These are phyloP conservation scores for Auricularia heimuer DNA, from an alignment of 768 basidiomycete genomes.

Conservation along the genomic window DNA sequence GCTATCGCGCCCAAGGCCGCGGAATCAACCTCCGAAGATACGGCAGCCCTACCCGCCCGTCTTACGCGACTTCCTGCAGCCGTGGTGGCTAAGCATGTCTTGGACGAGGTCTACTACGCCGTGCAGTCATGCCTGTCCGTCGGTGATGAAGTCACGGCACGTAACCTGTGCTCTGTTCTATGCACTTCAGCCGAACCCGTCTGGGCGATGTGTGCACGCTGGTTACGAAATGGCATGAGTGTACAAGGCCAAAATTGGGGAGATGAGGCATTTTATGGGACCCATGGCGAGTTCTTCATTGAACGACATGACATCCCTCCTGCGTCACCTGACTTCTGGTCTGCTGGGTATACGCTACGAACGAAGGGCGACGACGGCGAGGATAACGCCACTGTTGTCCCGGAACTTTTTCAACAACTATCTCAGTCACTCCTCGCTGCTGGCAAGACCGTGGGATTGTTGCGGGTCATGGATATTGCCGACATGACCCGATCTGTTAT, in stretches of 20 bases:
- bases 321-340: constrained; percentile 71
- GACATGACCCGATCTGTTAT: neutral
- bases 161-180: constrained; percentile 55
- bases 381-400: constrained; percentile 29
- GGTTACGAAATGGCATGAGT: constrained; percentile 69
- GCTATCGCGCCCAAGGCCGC: neutral
- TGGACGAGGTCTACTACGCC: constrained; percentile 51
- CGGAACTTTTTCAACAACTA: constrained; percentile 52
- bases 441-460: constrained; percentile 69
- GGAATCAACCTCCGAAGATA: constrained; percentile 4
- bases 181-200: constrained; percentile 53
- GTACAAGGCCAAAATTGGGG: constrained; percentile 12
- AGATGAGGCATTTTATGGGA: neutral
- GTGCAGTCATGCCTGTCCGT: constrained; percentile 51
- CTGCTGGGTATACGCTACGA: constrained; percentile 55
- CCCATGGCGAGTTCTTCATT: constrained; percentile 72
- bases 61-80: constrained; percentile 38
- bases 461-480: constrained; percentile 30
- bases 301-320: constrained; percentile 43
- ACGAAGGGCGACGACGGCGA: constrained; percentile 20
- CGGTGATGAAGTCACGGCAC: constrained; percentile 43
- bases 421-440: constrained; percentile 51
- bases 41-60: constrained; percentile 31
- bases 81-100: constrained; percentile 42
- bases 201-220: constrained; percentile 62